These are phyloP conservation scores for Rhizopogon sp. DNA, from an alignment of 768 basidiomycete genomes.

Conservation along the genomic window DNA sequence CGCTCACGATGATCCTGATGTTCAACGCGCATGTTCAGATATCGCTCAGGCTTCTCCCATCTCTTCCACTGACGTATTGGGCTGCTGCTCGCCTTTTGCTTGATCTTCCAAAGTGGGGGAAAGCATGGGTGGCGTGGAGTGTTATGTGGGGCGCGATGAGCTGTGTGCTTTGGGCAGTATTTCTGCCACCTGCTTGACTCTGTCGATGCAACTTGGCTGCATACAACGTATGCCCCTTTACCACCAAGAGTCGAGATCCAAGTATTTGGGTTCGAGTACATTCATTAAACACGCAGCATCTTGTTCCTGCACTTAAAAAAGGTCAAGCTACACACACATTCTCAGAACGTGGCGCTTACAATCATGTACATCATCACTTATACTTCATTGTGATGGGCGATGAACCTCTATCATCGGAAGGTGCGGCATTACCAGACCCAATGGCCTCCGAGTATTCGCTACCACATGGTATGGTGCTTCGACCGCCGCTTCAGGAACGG, in stretches of 20 bases:
- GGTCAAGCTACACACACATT: too few relatives aligned
- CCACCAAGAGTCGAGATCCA: background rate
- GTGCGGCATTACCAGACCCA: constrained; percentile 2
- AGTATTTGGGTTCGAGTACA: too few relatives aligned
- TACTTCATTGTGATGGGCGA: background rate
- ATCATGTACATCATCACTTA: background rate
- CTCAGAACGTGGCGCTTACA: background rate
- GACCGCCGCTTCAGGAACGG: constrained; percentile 43
- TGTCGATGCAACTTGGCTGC: background rate
- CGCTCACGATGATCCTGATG: constrained; percentile 58
- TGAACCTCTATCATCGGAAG: background rate
- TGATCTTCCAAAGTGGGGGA: constrained; percentile 42
- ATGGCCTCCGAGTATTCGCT: constrained; percentile 22
- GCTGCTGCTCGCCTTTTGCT: constrained; percentile 65
- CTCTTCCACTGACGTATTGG: constrained; percentile 85
- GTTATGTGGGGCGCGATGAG: constrained; percentile 70
- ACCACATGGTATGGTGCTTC: constrained; percentile 84
- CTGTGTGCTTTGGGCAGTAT: constrained; percentile 74
- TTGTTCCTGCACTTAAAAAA: too few relatives aligned
- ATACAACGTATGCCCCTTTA: background rate
- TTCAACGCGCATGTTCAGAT: constrained; percentile 88
- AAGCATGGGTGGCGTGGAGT: constrained; percentile 73
- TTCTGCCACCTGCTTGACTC: constrained; percentile 83
- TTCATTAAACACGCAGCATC: too few relatives aligned
- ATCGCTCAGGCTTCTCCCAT: constrained; percentile 66